Evolutionary conservation across 2,329 filamentous ascomycete genomes (phyloP), one percentile per base, ranked within the genome.

Genomic region (Fusarium floridanum): DNA sequence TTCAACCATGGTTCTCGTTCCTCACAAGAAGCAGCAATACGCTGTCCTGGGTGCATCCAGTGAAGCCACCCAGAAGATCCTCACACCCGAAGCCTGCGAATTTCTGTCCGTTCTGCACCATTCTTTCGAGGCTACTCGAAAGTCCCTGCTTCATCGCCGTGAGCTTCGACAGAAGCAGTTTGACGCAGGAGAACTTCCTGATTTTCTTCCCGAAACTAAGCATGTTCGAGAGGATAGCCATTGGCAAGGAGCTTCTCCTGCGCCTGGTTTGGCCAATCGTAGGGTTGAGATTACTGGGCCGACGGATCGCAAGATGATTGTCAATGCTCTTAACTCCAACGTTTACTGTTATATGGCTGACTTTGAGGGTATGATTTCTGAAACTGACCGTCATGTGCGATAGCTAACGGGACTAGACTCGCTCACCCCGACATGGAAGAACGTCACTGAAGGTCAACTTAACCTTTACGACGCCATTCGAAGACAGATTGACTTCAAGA

Each of bases 341-440:
- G 97, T 98, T 27, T 98, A 94, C 93, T 98, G 96, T 65, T 99
- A 98, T 81, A 99, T 99, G 97, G 97, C 97, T 56, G 97, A 99
- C 85, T 97, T 99, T 77, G 97, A 99, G 86, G 96, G 95, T 97
- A 84, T 79, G 89, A 10, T 1, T 83, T 57, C 22, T 29, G 50
- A 67, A 0, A 10, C 10, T 11, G 10, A 11, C 12, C 0, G 5
- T 4, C 9, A 5, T 12, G 10, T 17, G 22, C 6, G 36, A 5
- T 24, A 16, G 14, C 22, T 59, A n/a, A 59, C 5, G 1, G 1
- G 14, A 4, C 14, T 39, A 98, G 95, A 98, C 84, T 98, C 97
- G 6, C 97, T 90, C 81, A 95, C 97, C 22, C 97, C 97, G 17
- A 98, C 97, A 45, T 99, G 97, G 97, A 95, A 98, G 77, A 98